These are phyloP conservation scores for Aphanomyces stellatus DNA, from an alignment of 352 stramenopile genomes.

Conservation along the genomic window DNA sequence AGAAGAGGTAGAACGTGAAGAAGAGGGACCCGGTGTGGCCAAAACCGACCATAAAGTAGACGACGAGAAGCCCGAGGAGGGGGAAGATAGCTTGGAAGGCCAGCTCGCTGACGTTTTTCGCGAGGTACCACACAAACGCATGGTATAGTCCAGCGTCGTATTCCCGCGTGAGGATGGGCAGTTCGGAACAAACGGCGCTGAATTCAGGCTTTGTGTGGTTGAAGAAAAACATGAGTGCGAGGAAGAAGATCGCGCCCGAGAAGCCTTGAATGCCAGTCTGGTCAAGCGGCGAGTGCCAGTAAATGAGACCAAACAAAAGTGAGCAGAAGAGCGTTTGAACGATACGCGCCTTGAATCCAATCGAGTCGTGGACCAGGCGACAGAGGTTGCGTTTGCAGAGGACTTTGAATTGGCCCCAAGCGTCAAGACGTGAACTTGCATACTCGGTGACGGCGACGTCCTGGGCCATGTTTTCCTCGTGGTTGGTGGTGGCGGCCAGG, in stretches of 20 bases:
- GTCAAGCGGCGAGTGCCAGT: conserved; percentile 31
- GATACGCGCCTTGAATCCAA: conserved; percentile 25
- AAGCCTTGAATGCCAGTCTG: conserved; percentile 40
- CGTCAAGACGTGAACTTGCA: background rate
- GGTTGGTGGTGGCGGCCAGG: background rate
- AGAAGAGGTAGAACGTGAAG: conserved; percentile 29
- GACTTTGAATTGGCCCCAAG: conserved; percentile 28
- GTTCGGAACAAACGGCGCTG: conserved; percentile 30
- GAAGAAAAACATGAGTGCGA: conserved; percentile 41
- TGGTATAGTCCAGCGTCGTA: conserved; percentile 32
- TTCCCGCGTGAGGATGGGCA: conserved; percentile 37
- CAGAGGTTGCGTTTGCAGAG: conserved; percentile 37
- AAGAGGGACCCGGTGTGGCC: conserved; percentile 28
- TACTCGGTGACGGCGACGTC: background rate
- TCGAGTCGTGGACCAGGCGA: conserved; percentile 29
- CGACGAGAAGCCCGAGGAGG: conserved; percentile 29
- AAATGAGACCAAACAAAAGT: conserved; percentile 38
- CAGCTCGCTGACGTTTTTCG: conserved; percentile 46
- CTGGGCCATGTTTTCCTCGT: background rate
- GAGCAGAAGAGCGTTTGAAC: conserved; percentile 31
- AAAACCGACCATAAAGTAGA: conserved; percentile 39
- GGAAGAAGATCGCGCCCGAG: conserved; percentile 35
- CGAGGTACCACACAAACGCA: conserved; percentile 34
- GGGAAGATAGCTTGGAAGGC: conserved; percentile 35
- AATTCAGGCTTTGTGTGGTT: conserved; percentile 28